Conservation (phyloP, 202 grass and related monocot species). For the Carex sylvatica region DNA sequence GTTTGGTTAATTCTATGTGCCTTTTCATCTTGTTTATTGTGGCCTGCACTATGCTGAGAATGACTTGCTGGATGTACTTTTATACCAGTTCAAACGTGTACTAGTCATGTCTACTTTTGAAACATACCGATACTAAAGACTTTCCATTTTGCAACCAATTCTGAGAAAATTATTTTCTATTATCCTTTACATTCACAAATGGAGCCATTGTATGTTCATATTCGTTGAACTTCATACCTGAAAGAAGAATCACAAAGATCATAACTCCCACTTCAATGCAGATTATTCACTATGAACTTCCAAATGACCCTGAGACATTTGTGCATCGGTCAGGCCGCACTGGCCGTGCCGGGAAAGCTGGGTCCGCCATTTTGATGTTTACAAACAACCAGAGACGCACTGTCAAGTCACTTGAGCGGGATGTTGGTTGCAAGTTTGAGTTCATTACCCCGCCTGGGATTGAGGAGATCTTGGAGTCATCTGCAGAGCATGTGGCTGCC, state of each 20-base stretch:
- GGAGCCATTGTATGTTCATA: background rate
- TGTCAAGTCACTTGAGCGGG: conserved; percentile 88
- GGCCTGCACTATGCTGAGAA: background rate
- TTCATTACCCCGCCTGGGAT: conserved; percentile 75
- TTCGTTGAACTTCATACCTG: background rate
- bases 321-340: conserved; percentile 98
- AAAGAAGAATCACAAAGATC: conserved; percentile 16
- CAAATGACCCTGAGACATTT: conserved; percentile 97
- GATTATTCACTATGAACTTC: conserved; percentile 98
- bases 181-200: background rate
- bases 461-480: conserved; percentile 78
- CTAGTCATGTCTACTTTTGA: background rate
- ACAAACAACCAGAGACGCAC: conserved; percentile 88
- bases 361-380: conserved; percentile 92
- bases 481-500: conserved; percentile 89
- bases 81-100: background rate
- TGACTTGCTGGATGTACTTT: background rate
- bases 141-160: background rate
- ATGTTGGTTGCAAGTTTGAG: conserved; percentile 86
- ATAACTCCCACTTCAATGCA: conserved; percentile 36
- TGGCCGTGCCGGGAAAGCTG: conserved; percentile 91
- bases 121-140: background rate
- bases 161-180: background rate
- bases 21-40: background rate
- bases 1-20: background rate